Base-by-base conservation (phyloP, 805 yeast species). In the Myxozyma monticola region DNA sequence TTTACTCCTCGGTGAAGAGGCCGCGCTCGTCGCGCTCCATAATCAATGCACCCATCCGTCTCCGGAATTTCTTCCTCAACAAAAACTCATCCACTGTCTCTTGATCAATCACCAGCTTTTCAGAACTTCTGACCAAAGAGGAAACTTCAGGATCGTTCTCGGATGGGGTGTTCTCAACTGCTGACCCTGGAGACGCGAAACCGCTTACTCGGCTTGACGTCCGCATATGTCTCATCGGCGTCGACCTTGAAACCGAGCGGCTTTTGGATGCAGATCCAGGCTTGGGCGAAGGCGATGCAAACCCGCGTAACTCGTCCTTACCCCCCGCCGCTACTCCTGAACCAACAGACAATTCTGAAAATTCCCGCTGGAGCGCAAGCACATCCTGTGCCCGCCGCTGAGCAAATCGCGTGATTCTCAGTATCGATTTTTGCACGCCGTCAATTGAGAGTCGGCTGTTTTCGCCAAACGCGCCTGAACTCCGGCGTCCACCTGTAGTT, bases 381-480 rank as follows among this genome's bases (percentile, higher is more conserved):
- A 53, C 56, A 12, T 42, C 42, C 40, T 29, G 35, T 9, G 56
- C 51, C 7, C 57, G 44, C 21, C 45, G 36, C 18, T 46, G 42
- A 18, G 57, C 57, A 15, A 43, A 43, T 31, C 38, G 35, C 17
- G 54, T 47, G 34, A 54, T 50, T 26, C 47, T 33, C 35, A 41
- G 53, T 20, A 54, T 45, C 31, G 59, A 45, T 28, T 46, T 37
- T 10, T 45, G 41, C n/a, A 54, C 39, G n/a, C 49, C 49, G 5
- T 51, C 57, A 17, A 51, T 25, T 31, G 59, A 50, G 14, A 43
- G 45, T 12, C 24, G 15, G 36, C 22, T 39, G 29, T 4, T n/a
- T n/a, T n/a, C n/a, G n/a, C n/a, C n/a, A n/a, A n/a, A n/a, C n/a
- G n/a, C n/a, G n/a, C n/a, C n/a, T n/a, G n/a, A n/a, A n/a, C n/a